A percentile compares a stretch with the other conserved stretches of the same genome.
Evolutionary conservation across 192 early-diverging fungal species (phyloP).

Genomic region (Backusella liffmaniae): DNA sequence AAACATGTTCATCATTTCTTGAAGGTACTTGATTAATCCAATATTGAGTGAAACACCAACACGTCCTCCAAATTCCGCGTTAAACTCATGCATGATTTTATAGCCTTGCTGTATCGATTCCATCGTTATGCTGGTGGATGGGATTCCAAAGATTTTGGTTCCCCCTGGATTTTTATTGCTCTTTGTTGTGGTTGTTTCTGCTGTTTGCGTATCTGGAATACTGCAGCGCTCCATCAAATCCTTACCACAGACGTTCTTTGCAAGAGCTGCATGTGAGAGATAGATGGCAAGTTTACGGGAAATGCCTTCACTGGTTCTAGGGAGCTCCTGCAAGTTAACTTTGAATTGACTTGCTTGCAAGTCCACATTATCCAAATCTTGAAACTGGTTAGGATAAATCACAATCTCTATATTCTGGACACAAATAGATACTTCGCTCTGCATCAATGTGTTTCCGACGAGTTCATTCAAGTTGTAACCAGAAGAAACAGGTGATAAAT

Average conservation of each 20-base stretch:
- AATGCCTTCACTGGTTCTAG: background rate
- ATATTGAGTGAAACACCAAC: constrained; percentile 48
- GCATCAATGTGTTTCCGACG: background rate
- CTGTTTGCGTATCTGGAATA: background rate
- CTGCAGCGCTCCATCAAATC: constrained; percentile 2
- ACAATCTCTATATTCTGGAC: constrained; percentile 31
- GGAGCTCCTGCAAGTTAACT: constrained; percentile 15
- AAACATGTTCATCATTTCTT: constrained; percentile 40
- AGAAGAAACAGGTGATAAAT: background rate
- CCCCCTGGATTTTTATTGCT: constrained; percentile 10
- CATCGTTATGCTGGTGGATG: constrained; percentile 42
- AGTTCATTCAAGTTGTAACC: background rate
- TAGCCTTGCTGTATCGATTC: constrained; percentile 24
- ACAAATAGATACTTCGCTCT: background rate
- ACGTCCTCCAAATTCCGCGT: constrained; percentile 38
- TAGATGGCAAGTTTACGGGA: constrained; percentile 24
- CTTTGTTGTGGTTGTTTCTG: background rate
- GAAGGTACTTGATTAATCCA: constrained; percentile 43
- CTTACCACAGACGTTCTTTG: constrained; percentile 33
- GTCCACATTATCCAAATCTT: constrained; percentile 46
- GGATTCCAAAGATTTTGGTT: constrained; percentile 42
- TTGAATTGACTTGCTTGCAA: constrained; percentile 23
- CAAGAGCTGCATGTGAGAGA: constrained; percentile 29
- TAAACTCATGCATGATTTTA: constrained; percentile 35
- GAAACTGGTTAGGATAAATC: constrained; percentile 46